phyloP scores from a whole-genome alignment of 1,139 yeast species.

The Arxiozyma telluris region DNA sequence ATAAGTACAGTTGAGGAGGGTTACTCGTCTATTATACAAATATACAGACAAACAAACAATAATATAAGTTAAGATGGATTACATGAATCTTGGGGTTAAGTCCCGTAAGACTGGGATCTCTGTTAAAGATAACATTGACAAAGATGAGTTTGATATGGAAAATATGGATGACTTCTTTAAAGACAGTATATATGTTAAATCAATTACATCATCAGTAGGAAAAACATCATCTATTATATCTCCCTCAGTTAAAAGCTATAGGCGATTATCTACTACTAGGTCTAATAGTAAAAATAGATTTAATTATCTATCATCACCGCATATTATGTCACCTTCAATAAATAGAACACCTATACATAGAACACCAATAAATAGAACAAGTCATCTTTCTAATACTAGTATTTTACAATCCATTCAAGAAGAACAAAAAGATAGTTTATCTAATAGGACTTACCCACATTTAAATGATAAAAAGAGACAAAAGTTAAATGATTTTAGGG shows the following conservation, averaged over 20 bases:
- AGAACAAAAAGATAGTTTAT: background rate
- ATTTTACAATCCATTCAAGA: background rate
- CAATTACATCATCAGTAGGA: background rate
- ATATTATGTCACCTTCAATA: slow-evolving; percentile 9
- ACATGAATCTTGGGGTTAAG: slow-evolving; percentile 44
- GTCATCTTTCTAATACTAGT: background rate
- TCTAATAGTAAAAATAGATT: background rate
- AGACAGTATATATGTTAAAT: slow-evolving; percentile 31
- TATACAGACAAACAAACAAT: background rate
- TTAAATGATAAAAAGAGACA: background rate
- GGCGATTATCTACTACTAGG: background rate
- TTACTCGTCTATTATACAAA: background rate
- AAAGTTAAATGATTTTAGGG: background rate
- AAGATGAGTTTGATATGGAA: slow-evolving; percentile 70
- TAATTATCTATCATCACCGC: slow-evolving; percentile 9
- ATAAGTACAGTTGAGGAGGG: background rate
- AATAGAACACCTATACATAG: background rate
- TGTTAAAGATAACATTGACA: slow-evolving; percentile 42
- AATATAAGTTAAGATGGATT: slow-evolving; percentile 32
- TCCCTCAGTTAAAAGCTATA: background rate
- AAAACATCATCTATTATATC: background rate
- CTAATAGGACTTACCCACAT: background rate
- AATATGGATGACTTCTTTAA: slow-evolving; percentile 69
- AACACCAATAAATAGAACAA: background rate
- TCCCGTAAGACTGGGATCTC: slow-evolving; percentile 55